phyloP scores from a whole-genome alignment of 2,329 filamentous ascomycete species.

The Monascus ruber region DNA sequence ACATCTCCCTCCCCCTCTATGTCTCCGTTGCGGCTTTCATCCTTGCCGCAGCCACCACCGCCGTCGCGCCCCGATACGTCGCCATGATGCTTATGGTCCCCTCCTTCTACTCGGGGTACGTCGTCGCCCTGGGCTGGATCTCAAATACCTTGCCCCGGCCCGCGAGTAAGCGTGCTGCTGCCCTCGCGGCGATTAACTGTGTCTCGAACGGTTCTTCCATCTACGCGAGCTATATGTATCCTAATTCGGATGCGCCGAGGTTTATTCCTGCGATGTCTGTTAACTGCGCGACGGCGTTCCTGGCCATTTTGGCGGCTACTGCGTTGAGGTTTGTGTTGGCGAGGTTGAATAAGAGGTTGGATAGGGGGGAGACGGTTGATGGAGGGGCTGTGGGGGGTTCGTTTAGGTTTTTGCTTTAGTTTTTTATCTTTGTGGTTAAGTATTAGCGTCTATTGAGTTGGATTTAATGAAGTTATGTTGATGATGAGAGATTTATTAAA shows the following conservation, averaged over 20 bases:
- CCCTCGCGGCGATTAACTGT: conserved; percentile 65
- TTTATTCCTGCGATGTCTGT: conserved; percentile 53
- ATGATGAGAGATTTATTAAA: too few relatives aligned
- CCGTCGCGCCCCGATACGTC: conserved; percentile 52
- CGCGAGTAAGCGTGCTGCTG: conserved; percentile 61
- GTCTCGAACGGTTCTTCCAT: conserved; percentile 59
- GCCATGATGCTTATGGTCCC: conserved; percentile 63
- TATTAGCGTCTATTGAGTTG: not conserved
- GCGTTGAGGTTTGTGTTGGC: conserved; percentile 52
- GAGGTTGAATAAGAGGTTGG: conserved; percentile 58
- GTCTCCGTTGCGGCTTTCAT: conserved; percentile 56
- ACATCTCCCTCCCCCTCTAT: conserved; percentile 51
- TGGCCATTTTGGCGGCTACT: conserved; percentile 54
- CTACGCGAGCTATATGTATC: conserved; percentile 59
- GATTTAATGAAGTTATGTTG: too few relatives aligned
- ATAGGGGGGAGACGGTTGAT: conserved; percentile 47
- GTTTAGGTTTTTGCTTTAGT: conserved; percentile 11
- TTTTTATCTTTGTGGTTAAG: conserved; percentile 54
- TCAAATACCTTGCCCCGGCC: conserved; percentile 64
- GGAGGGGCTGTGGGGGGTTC: conserved; percentile 36
- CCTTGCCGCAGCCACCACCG: conserved; percentile 52
- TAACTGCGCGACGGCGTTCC: conserved; percentile 53
- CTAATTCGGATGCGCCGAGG: conserved; percentile 31
- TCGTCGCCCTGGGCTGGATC: conserved; percentile 63
- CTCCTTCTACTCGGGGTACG: conserved; percentile 54